Base-by-base conservation (phyloP, 352 stramenopile species). In the Phytophthora citricola region DNA sequence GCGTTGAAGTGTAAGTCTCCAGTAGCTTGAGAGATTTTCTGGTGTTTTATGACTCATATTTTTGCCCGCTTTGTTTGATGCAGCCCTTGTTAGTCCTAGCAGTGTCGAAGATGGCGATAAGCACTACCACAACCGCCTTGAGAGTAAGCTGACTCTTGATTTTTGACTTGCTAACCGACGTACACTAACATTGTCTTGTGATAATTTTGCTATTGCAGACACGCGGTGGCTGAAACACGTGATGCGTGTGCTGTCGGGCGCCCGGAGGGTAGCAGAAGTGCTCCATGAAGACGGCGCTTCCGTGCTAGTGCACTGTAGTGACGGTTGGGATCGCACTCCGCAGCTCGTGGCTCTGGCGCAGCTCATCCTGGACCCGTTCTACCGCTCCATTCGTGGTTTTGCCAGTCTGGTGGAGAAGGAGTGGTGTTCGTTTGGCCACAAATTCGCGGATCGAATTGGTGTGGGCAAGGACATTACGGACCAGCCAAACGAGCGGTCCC, bases 181-280 rank as follows among this genome's bases (percentile, higher is more conserved):
- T 24, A 40, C 22, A 44, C 54, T 71, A 6, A 64, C 45, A 2
- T 3, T 46, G 6, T 60, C 32, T 52, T 60, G 20, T 44, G 1
- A 1, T 64, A 14, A 20, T 48, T 66, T 54, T 5, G 10, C 58
- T 34, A 20, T 61, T 43, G 24, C 51, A 94, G 93, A 98, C 64
- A 98, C 95, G 8, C 91, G 95, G 41, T 99, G 98, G 98, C 81
- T 99, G 22, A 95, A 94, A 54, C 95, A 99, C 69, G 87, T 99
- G 15, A 98, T 98, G 70, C 83, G 90, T 17, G 85, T 95, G 12
- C 60, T 95, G 2, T 90, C 83, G 0, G 88, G 88, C 0, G 88
- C 85, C 1, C 73, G 79, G 22, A 76, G 85, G 32, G 80, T 95
- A 34, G 85, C 88, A 15, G 82, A 94, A 43, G 80, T 94, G n/a